Base-by-base conservation (phyloP, 1,284 basidiomycete genomes). In the Coriolopsis trogii region DNA sequence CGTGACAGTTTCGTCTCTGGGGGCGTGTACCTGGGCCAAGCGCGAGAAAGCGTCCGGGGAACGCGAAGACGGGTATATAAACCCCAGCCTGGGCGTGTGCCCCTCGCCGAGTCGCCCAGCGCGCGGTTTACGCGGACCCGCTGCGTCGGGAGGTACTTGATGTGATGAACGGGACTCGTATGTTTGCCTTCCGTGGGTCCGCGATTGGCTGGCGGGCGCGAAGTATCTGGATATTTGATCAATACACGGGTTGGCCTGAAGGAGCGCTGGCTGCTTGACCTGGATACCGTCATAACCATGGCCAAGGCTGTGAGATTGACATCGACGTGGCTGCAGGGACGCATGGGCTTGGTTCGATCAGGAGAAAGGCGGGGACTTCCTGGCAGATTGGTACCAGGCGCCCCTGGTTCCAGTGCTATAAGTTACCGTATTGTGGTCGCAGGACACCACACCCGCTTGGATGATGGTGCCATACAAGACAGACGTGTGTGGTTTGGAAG, bases 221-320 rank as follows among this genome's bases (percentile, higher is more conserved):
- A 33, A 16, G 12, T 12, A 13, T 13, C 4, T 33, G 31, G 31
- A 13, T 12, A 13, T 13, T 5, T 33, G 31, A 18, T 20, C n/a
- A 20, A 36, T 8, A 36, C 16, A 36, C 31, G n/a, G n/a, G n/a
- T n/a, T n/a, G n/a, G n/a, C 18, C 33, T 9, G 9, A 18, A 18
- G 33, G 20, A 4, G 33, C 20, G 33, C 33, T 20, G 39, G 25
- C 39, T 41, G 15, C n/a, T 29, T 21, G 16, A 20, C 33, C 25
- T 43, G 26, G 47, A 49, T 26, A 49, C 47, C 41, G 47, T 18
- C 41, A 43, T 49, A 37, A 21, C 33, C 25, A 49, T 24, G 18
- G 47, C 41, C 34, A 49, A 49, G 34, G 4, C 2, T 6, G 8
- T 16, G 37, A 39, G 37, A n/a, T n/a, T n/a, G n/a, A n/a, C n/a